A percentile compares a stretch with the other conserved stretches of the same genome.
These are phyloP conservation scores for Cystobasidium ongulense DNA, from an alignment of 768 basidiomycete genomes.

Conservation along the genomic window DNA sequence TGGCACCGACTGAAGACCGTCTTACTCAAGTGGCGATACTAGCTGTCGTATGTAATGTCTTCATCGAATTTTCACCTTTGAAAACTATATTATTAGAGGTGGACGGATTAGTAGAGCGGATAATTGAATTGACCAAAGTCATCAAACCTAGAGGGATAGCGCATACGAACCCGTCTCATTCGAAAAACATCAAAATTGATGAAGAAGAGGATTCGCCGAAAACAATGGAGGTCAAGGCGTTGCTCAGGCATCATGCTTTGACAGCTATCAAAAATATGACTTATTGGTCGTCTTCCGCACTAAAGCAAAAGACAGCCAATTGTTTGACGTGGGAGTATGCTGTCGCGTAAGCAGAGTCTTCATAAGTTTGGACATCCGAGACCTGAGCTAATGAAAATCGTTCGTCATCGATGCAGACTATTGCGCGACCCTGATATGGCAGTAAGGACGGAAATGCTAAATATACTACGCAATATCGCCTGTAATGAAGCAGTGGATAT, in stretches of 20 bases:
- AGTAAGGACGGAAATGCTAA: constrained; percentile 32
- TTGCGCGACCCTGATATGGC: constrained; percentile 19
- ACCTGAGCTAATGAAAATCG: not conserved
- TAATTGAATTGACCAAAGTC: constrained; percentile 15
- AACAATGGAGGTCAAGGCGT: constrained; percentile 27
- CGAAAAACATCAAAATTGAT: not conserved
- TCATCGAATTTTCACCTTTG: constrained; percentile 41
- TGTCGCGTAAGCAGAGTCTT: constrained; percentile 33
- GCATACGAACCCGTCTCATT: not conserved
- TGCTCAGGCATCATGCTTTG: constrained; percentile 30
- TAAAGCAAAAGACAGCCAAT: constrained; percentile 32
- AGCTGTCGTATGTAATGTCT: constrained; percentile 35
- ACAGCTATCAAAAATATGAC: constrained; percentile 38
- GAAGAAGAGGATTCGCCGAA: not conserved
- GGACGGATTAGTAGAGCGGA: not conserved
- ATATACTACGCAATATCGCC: constrained; percentile 38
- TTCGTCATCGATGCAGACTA: not conserved
- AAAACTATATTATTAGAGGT: constrained; percentile 1
- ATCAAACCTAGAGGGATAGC: not conserved
- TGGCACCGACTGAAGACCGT: constrained; percentile 44
- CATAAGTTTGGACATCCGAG: not conserved
- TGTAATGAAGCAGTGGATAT: constrained; percentile 30
- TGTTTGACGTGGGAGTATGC: constrained; percentile 34
- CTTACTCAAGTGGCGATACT: constrained; percentile 34
- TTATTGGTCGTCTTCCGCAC: constrained; percentile 30